These are phyloP conservation scores for Suaeda aralocaspica DNA, from an alignment of 148 eudicot genomes.

Conservation along the genomic window DNA sequence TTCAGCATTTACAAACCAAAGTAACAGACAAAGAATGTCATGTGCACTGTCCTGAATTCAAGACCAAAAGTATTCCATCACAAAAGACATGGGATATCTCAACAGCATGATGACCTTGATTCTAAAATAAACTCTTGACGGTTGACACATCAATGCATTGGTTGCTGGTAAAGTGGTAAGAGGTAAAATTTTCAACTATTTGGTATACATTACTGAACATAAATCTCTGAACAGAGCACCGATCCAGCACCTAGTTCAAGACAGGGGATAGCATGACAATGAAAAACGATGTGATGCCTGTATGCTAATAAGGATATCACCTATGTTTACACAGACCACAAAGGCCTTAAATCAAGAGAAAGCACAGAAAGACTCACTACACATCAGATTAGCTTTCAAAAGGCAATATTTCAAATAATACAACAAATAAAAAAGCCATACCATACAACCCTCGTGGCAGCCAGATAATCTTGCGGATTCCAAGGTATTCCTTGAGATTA, in stretches of 20 bases:
- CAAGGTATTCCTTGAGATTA: conserved; percentile 82
- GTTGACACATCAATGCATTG: background rate
- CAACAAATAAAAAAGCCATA: conserved; percentile 22
- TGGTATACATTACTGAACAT: background rate
- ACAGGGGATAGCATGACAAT: background rate
- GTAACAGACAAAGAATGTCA: background rate
- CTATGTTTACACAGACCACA: background rate
- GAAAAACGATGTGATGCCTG: conserved; percentile 3
- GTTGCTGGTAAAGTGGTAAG: background rate
- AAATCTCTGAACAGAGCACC: no score
- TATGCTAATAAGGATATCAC: no score
- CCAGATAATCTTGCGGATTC: conserved; percentile 84
- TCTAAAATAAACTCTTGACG: background rate
- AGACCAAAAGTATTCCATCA: background rate
- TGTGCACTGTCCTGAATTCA: background rate
- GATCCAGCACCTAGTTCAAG: background rate
- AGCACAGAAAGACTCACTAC: background rate
- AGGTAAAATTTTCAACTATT: background rate
- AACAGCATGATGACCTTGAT: background rate
- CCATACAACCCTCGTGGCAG: conserved; percentile 86
- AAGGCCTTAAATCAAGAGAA: background rate
- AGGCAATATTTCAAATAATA: background rate
- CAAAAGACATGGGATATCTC: background rate
- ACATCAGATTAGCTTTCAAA: no score
- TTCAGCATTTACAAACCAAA: background rate